Evolutionary conservation across 2,329 filamentous ascomycete species (phyloP).

Genomic region (Aspergillus intermedius): DNA sequence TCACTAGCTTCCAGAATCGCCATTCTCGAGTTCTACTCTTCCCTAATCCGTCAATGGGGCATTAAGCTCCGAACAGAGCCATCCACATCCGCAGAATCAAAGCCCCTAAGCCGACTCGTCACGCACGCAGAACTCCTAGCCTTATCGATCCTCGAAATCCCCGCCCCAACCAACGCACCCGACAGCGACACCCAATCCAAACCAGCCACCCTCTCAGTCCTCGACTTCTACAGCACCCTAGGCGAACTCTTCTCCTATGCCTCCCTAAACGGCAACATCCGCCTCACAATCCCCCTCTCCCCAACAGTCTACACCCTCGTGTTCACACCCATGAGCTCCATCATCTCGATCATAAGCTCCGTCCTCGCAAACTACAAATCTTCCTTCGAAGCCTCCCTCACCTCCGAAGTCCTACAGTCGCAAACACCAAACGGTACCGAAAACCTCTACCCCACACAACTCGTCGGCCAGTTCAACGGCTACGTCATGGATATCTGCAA

Average conservation of each 20-base stretch:
- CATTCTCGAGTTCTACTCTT: conserved; percentile 62
- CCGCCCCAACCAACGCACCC: conserved; percentile 22
- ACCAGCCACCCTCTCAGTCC: conserved; percentile 45
- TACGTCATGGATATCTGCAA: conserved; percentile 86
- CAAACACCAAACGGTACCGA: conserved; percentile 26
- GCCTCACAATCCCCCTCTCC: conserved; percentile 62
- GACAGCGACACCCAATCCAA: conserved; percentile 11
- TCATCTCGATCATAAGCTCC: conserved; percentile 61
- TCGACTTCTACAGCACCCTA: conserved; percentile 64
- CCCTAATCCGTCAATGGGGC: conserved; percentile 54
- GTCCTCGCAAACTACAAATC: conserved; percentile 67
- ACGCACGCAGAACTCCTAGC: conserved; percentile 50
- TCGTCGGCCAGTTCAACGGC: conserved; percentile 69
- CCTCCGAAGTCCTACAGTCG: conserved; percentile 22
- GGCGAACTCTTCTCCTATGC: conserved; percentile 51
- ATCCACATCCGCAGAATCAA: conserved; percentile 21
- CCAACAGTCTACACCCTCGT: conserved; percentile 64
- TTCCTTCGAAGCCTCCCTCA: conserved; percentile 60
- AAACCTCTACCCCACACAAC: conserved; percentile 49
- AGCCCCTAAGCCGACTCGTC: conserved; percentile 38
- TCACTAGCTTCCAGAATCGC: conserved; percentile 47
- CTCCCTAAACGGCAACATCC: conserved; percentile 48
- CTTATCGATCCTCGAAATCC: conserved; percentile 54
- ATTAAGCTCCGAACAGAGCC: conserved; percentile 25
- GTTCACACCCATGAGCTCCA: conserved; percentile 58